Base-by-base conservation (phyloP, 2,329 filamentous ascomycete species). In the Ustulina deusta region DNA sequence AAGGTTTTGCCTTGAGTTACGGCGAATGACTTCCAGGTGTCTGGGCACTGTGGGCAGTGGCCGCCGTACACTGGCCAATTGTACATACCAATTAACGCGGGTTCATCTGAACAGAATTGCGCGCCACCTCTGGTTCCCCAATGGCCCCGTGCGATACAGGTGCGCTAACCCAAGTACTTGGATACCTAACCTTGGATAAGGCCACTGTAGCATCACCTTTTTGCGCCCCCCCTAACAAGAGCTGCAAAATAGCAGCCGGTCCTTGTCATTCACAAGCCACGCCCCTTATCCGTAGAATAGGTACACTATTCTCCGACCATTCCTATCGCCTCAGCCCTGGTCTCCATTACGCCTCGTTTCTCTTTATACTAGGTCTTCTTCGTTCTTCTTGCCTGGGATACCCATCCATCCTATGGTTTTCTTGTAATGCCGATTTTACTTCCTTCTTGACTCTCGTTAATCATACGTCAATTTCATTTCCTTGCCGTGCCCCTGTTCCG, bases 361-460 rank as follows among this genome's bases (percentile, higher is more conserved):
- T 42, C 73, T 65, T 70, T 56, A 49, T 29, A 17, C 46, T 17
- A 38, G 29, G 60, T 29, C 49, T 67, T 63, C 69, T 65, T 64
- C 64, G 69, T 71, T 66, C 62, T 65, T 66, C 61, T 71, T 72
- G 74, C 74, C 55, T 55, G 51, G 63, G 60, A 55, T 63, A 62
- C 42, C 40, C 13, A 29, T 64, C 36, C n/a, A 49, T 65, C 55
- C 66, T 62, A 69, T 65, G 69, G 49, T 69, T 61, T 59, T 55
- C 22, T 81, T 81, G 76, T 82, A 82, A 83, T 82, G 75, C 49
- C 49, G 63, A 67, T 78, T 80, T 76, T 73, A 69, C 75, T 57
- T 66, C 48, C 40, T 82, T 83, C 80, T 78, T 73, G 75, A 82
- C 81, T 79, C 73, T 83, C 81, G 74, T 82, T 83, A 73, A 75